Base-by-base conservation (phyloP, 257 asterid species). In the Scutellaria barbata region DNA sequence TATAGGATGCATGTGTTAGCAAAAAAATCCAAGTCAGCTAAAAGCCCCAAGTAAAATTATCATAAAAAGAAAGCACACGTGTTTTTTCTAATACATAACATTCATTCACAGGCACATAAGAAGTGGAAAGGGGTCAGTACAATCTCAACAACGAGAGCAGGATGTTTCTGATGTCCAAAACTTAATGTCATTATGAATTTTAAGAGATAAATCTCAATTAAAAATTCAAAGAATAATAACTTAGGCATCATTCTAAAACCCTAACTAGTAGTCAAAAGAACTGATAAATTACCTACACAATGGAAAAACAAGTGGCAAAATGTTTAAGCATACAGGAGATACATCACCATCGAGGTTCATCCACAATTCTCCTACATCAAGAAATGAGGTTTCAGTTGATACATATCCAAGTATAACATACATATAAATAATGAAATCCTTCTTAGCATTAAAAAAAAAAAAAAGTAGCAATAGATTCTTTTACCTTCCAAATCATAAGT, bases 321-420 rank as follows among this genome's bases (percentile, higher is more conserved):
- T 79, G 78, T 89, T 89, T 55, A 91, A 76, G 83, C 96, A 89
- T 76, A 91, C 82, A 68, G 97, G 97, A 74, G 97, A 91, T 80
- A 91, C 85, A 78, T 85, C 86, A 53, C 97, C 97, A 77, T 91
- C 97, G 35, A 89, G 94, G 85, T 89, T 91, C 95, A 87, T 91
- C 97, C 97, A 91, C 57, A 91, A 76, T 80, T 91, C 90, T 47
- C 97, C 97, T 90, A 82, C 79, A 83, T 35, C 56, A 77, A 43
- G 59, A 54, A 62, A 63, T 12, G 58, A 18, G 55, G 46, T n/a
- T 61, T 13, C 47, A 50, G 33, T 75, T 22, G 30, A 63, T 50
- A 40, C 18, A 4, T 12, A n/a, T 35, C 43, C 52, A 17, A 62
- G 30, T 57, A 52, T 41, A 71, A 42, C 70, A 17, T 54, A 64